Base-by-base conservation (phyloP, 2,329 filamentous ascomycete species). In the Talaromyces funiculosus region DNA sequence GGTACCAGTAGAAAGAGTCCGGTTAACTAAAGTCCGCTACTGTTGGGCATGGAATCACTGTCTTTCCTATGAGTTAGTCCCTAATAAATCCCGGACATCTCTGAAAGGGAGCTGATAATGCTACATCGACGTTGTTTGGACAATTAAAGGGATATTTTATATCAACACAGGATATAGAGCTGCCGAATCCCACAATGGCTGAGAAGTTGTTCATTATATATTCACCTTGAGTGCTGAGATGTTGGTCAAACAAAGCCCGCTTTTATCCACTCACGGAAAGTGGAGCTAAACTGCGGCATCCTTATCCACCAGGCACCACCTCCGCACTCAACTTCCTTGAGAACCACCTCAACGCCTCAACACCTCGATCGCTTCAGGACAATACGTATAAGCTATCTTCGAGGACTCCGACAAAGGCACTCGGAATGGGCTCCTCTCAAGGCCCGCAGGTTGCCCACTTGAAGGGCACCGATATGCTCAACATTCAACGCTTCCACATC, bases 401-500 rank as follows among this genome's bases (percentile, higher is more conserved):
- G n/a, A 22, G 14, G 26, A 26, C 14, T n/a, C 22, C 22, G 16
- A 29, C 7, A 29, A 4, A 6, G 9, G 35, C 7, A 18, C 7
- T 29, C 18, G 22, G 40, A 12, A 61, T 59, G 60, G 29, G 57
- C 22, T n/a, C 42, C 24, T 58, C 45, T 5, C 37, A 37, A 49
- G 20, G 55, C 4, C 20, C 58, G 31, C 49, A 6, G 40, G 4
- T 38, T 22, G 43, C 56, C 33, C 5, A 47, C 42, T 10, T 43
- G 16, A 18, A 43, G 10, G 53, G 42, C 38, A 53, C 22, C 1
- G 49, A 54, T 43, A 45, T 20, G 33, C 24, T 47, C 26, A 37
- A 54, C 49, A 29, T 58, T 6, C 42, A 57, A 24, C 42, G 53
- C 53, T 71, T 67, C 61, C 67, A 72, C 31, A 73, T 75, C 63